Evolutionary conservation across 1,284 basidiomycete species (phyloP), one percentile per base, ranked within the genome.

Genomic region (Macrocystidia cucumis): DNA sequence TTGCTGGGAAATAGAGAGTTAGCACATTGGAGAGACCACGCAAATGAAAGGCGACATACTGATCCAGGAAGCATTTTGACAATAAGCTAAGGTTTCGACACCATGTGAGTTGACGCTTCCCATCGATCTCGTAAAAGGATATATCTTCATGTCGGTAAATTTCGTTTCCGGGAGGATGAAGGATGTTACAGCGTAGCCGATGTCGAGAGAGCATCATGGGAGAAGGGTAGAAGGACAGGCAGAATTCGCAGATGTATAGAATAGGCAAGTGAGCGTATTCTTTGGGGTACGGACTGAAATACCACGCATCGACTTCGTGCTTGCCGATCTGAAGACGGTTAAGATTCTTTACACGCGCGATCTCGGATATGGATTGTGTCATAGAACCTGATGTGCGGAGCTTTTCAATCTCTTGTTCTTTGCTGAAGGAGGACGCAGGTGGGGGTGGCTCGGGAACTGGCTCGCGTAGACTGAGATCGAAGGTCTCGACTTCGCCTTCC

Each of bases 81-180:
- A 99, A 65, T 44, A 99, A 69, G 60, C 95, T 98, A 40, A 99
- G 65, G 62, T 99, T 98, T 46, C 96, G 77, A 63, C 96, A 99
- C 84, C 90, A 99, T 1, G 91, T 88, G 51, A 97, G 69, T 57
- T 98, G 95, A 43, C 90, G 81, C 57, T 91, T 84, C 30, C 96
- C 96, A 57, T 99, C 96, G 45, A 99, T 91, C 65, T 99, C 96
- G 63, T 91, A 99, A 69, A 97, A 95, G 4, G 89, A 93, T 34
- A 98, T 86, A 50, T 97, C 90, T 44, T 96, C 91, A 55, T 92
- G 78, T 29, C 96, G 88, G 60, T 98, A 98, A 49, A 98, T 98
- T 64, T 99, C 96, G 68, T 98, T 98, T 21, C 96, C 96, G 1
- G 96, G 96, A 11, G 96, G 96, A 61, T 96, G 91, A n/a, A 88